Percentiles rank a stretch among this genome's conserved stretches.
phyloP scores from a whole-genome alignment of 2,329 filamentous ascomycete genomes.

The Emydomyces testavorans region DNA sequence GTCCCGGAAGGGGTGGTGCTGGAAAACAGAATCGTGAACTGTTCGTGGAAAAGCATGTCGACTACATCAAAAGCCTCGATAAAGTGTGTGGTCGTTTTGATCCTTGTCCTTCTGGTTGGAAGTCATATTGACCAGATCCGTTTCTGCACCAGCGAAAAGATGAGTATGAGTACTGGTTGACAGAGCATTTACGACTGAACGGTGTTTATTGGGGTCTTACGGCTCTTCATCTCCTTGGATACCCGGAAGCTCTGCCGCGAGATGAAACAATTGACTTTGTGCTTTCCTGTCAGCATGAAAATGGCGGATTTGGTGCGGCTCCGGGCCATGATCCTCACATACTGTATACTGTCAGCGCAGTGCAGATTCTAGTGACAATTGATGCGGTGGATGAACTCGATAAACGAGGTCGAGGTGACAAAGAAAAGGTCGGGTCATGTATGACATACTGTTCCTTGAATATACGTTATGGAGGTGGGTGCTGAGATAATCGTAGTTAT shows the following conservation, averaged over 20 bases:
- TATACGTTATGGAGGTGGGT: not conserved
- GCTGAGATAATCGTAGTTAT: constrained; percentile 47
- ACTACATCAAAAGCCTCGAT: constrained; percentile 87
- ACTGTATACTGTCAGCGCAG: constrained; percentile 87
- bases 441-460: constrained; percentile 30
- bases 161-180: constrained; percentile 95
- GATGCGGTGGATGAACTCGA: constrained; percentile 80
- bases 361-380: constrained; percentile 81
- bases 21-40: constrained; percentile 38
- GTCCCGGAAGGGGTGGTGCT: constrained; percentile 44
- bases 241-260: constrained; percentile 68
- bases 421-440: constrained; percentile 67
- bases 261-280: constrained; percentile 80
- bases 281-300: constrained; percentile 82
- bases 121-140: constrained; percentile 5
- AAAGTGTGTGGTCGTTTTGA: constrained; percentile 45
- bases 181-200: constrained; percentile 88
- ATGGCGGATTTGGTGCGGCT: constrained; percentile 84
- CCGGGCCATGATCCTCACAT: constrained; percentile 93
- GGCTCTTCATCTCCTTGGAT: constrained; percentile 71
- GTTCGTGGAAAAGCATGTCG: constrained; percentile 60
- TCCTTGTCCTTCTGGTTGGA: constrained; percentile 18
- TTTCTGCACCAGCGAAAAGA: constrained; percentile 55
- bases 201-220: constrained; percentile 95
- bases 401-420: constrained; percentile 52